A percentile compares a stretch with the other conserved stretches of the same genome.
These are phyloP conservation scores for Cladosporium phlei DNA, from an alignment of 2,329 filamentous ascomycete genomes.

Conservation along the genomic window DNA sequence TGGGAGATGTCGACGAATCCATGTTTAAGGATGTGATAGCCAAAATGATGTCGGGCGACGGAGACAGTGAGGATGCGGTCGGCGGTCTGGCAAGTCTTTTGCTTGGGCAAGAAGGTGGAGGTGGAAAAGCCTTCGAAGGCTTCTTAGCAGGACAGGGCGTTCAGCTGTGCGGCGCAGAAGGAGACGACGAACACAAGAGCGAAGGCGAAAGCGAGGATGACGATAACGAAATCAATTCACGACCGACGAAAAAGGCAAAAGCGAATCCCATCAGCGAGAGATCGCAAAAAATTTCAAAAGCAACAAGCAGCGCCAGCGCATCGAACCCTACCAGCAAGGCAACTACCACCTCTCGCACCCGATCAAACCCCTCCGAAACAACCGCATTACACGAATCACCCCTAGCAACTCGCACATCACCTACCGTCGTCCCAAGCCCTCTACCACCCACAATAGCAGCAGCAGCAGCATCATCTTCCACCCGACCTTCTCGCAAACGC, in stretches of 20 bases:
- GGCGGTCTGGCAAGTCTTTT: conserved; percentile 41
- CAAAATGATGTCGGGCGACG: conserved; percentile 42
- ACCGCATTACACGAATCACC: not conserved
- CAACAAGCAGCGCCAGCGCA: too few species aligned
- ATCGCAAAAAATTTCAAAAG: not conserved
- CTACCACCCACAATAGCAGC: too few species aligned
- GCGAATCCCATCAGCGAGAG: not conserved
- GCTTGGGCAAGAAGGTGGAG: conserved; percentile 27
- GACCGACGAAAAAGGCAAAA: not conserved
- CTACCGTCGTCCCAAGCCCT: not conserved
- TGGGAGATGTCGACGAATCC: conserved; percentile 38
- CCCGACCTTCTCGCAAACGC: conserved; percentile 5
- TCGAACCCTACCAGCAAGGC: not conserved
- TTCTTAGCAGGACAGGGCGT: conserved; percentile 10
- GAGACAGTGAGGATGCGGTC: conserved; percentile 38
- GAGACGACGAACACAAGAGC: not conserved
- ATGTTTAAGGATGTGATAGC: conserved; percentile 40
- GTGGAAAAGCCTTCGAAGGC: conserved; percentile 3
- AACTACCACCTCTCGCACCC: not conserved
- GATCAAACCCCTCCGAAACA: not conserved
- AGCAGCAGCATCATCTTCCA: not conserved
- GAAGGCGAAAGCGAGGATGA: not conserved
- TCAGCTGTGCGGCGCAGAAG: not conserved
- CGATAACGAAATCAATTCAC: not conserved
- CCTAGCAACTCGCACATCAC: not conserved